These are phyloP conservation scores for Haemoproteus tartakovskyi DNA, from an alignment of 169 alveolate genomes.

Conservation along the genomic window DNA sequence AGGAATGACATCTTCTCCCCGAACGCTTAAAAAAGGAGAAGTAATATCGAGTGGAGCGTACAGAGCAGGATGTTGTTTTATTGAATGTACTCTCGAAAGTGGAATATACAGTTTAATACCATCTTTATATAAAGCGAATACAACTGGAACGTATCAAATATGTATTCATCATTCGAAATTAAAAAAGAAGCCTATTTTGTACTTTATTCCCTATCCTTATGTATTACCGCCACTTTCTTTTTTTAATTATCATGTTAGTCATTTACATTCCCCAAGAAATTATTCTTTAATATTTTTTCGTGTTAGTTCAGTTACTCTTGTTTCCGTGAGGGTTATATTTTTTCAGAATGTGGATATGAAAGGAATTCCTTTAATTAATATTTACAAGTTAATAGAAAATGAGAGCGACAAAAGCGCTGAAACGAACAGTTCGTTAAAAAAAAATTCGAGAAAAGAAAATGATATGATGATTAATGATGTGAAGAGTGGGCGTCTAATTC, in stretches of 20 bases:
- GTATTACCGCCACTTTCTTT: slow-evolving; percentile 41
- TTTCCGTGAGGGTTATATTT: slow-evolving; percentile 35
- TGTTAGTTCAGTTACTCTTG: slow-evolving; percentile 2
- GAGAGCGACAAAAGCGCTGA: too few species aligned
- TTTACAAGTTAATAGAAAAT: slow-evolving; percentile 48
- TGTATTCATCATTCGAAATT: slow-evolving; percentile 53
- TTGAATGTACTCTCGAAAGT: slow-evolving; percentile 53
- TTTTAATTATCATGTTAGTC: slow-evolving; percentile 25
- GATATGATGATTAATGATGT: not conserved
- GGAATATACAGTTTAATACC: slow-evolving; percentile 74
- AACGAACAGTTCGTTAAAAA: too few species aligned
- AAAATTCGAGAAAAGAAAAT: too few species aligned
- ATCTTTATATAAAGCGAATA: slow-evolving; percentile 64
- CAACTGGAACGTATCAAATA: slow-evolving; percentile 46
- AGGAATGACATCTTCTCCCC: slow-evolving; percentile 76
- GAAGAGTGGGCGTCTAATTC: slow-evolving; percentile 20
- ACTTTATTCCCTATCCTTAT: slow-evolving; percentile 59
- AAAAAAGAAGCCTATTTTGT: slow-evolving; percentile 30
- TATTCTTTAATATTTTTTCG: slow-evolving; percentile 54
- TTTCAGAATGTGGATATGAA: slow-evolving; percentile 45
- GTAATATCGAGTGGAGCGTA: slow-evolving; percentile 77
- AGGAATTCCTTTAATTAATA: slow-evolving; percentile 60
- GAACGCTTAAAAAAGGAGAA: slow-evolving; percentile 74
- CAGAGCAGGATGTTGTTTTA: slow-evolving; percentile 75
- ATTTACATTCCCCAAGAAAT: slow-evolving; percentile 52